These are phyloP conservation scores for Aspergillus ustus DNA, from an alignment of 2,329 filamentous ascomycete genomes.

Conservation along the genomic window DNA sequence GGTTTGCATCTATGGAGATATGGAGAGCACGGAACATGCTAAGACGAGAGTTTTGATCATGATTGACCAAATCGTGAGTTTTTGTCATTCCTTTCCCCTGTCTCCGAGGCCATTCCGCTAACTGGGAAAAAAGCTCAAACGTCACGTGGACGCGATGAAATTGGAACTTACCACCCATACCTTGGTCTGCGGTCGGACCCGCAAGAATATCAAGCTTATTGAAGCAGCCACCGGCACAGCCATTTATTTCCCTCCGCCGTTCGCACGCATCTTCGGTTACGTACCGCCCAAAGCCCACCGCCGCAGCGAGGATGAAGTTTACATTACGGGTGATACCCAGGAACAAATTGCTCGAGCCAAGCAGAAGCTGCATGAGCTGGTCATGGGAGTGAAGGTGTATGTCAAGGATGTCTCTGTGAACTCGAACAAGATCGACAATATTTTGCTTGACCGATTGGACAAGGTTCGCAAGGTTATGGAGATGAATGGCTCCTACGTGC, in stretches of 20 bases:
- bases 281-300: conserved; percentile 79
- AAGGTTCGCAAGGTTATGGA: conserved; percentile 99
- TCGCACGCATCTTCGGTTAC: conserved; percentile 89
- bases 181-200: conserved; percentile 86
- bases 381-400: conserved; percentile 77
- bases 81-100: conserved; percentile 15
- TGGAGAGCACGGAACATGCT: conserved; percentile 93
- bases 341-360: conserved; percentile 88
- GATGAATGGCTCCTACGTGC: conserved; percentile 90
- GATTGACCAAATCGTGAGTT: conserved; percentile 84
- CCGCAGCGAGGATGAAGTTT: conserved; percentile 86
- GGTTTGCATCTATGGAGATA: conserved; percentile 92
- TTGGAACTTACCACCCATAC: conserved; percentile 88
- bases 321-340: conserved; percentile 87
- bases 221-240: conserved; percentile 94
- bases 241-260: conserved; percentile 96
- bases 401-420: conserved; percentile 93
- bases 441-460: conserved; percentile 86
- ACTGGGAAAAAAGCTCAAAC: conserved; percentile 51
- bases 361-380: conserved; percentile 85
- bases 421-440: conserved; percentile 90
- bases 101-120: conserved; percentile 21
- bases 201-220: conserved; percentile 97
- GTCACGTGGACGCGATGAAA: conserved; percentile 74
- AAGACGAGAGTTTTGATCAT: conserved; percentile 96